These are phyloP conservation scores for Psilocybe azurescens DNA, from an alignment of 768 basidiomycete genomes.

Conservation along the genomic window DNA sequence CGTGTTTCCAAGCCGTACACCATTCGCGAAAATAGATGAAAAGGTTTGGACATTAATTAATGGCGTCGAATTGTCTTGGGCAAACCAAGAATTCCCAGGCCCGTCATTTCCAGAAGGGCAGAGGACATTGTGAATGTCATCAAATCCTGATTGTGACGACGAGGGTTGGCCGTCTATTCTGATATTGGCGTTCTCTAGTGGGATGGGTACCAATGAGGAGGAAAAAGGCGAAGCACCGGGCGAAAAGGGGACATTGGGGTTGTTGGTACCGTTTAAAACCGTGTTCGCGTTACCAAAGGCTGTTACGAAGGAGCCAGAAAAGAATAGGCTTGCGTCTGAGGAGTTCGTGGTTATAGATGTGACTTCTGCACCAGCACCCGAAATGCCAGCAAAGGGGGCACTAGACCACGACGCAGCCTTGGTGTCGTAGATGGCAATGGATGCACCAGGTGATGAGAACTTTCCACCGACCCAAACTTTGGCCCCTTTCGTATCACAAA, in stretches of 20 bases:
- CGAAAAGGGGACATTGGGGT: slow-evolving; percentile 87
- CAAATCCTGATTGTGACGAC: slow-evolving; percentile 62
- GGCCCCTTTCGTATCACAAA: slow-evolving; percentile 70
- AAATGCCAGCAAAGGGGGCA: slow-evolving; percentile 82
- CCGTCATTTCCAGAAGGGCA: slow-evolving; percentile 89
- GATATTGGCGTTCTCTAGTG: slow-evolving; percentile 64
- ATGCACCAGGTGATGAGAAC: slow-evolving; percentile 69
- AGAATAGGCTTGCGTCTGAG: slow-evolving; percentile 77
- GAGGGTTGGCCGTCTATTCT: slow-evolving; percentile 64
- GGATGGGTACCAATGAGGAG: slow-evolving; percentile 85
- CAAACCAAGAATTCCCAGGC: slow-evolving; percentile 85
- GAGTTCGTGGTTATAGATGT: slow-evolving; percentile 77
- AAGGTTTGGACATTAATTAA: slow-evolving; percentile 82
- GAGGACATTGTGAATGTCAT: slow-evolving; percentile 70
- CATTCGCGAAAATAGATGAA: slow-evolving; percentile 72
- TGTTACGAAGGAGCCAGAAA: slow-evolving; percentile 88
- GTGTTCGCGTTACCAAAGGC: slow-evolving; percentile 62
- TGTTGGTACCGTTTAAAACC: slow-evolving; percentile 67
- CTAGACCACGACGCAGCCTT: slow-evolving; percentile 72
- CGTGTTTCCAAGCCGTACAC: slow-evolving; percentile 91
- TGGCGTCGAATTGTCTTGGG: slow-evolving; percentile 69
- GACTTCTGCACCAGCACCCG: slow-evolving; percentile 72
- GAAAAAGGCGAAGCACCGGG: slow-evolving; percentile 85
- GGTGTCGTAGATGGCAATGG: slow-evolving; percentile 75
- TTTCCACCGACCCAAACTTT: slow-evolving; percentile 82